A percentile compares a stretch with the other conserved stretches of the same genome.
phyloP scores from a whole-genome alignment of 352 stramenopile species.

The Pythium chondricola region DNA sequence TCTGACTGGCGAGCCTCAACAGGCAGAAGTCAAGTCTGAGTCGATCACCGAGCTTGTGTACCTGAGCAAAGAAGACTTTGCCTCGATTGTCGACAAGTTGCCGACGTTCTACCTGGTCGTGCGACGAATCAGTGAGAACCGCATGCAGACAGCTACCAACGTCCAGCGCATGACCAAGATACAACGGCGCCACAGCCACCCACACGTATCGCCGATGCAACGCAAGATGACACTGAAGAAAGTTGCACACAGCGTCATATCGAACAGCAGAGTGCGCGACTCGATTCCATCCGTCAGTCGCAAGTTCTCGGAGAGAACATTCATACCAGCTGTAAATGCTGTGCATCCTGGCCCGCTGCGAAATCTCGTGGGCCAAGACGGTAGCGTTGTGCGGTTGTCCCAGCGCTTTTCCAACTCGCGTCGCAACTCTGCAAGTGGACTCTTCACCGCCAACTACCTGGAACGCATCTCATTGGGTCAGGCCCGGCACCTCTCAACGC shows the following conservation, averaged over 20 bases:
- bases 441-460: conserved; percentile 21
- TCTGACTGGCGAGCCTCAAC: conserved; percentile 42
- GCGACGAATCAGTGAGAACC: conserved; percentile 57
- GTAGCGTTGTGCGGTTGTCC: conserved; percentile 1
- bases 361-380: not conserved
- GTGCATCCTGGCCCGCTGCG: too few relatives aligned
- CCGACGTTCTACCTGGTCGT: conserved; percentile 63
- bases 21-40: conserved; percentile 55
- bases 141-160: conserved; percentile 60
- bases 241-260: conserved; percentile 5
- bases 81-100: conserved; percentile 51
- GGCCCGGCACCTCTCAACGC: conserved; percentile 12
- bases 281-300: conserved; percentile 5
- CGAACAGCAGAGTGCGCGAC: not conserved
- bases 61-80: conserved; percentile 52
- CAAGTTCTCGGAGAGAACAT: conserved; percentile 2
- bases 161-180: conserved; percentile 60
- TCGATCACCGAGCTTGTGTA: conserved; percentile 61
- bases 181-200: conserved; percentile 26
- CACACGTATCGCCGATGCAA: not conserved
- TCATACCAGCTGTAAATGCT: not conserved
- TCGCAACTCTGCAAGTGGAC: conserved; percentile 3
- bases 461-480: conserved; percentile 18
- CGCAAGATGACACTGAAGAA: conserved; percentile 9
- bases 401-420: conserved; percentile 18